Evolutionary conservation across 768 basidiomycete genomes (phyloP).

Genomic region (Termitomyces bulborhizus): DNA sequence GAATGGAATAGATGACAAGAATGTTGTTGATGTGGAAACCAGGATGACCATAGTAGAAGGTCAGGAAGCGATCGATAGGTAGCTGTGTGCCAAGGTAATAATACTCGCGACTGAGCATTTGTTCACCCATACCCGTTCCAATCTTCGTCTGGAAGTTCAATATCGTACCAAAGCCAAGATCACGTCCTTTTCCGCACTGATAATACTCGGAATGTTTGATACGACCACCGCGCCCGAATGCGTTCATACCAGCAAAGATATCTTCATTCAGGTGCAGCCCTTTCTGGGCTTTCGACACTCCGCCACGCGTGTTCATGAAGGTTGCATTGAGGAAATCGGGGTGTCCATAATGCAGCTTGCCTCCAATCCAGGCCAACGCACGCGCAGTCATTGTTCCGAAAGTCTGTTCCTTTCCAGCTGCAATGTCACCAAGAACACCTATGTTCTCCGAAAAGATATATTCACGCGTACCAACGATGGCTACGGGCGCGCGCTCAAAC

Average conservation of each 20-base stretch:
- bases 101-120: slow-evolving; percentile 99
- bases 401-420: slow-evolving; percentile 99
- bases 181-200: slow-evolving; percentile 98
- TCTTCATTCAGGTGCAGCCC: slow-evolving; percentile 98
- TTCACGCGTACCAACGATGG: slow-evolving; percentile 97
- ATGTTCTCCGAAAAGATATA: slow-evolving; percentile 99
- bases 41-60: slow-evolving; percentile 99
- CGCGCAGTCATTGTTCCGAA: slow-evolving; percentile 98
- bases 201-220: slow-evolving; percentile 99
- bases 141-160: slow-evolving; percentile 99
- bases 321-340: slow-evolving; percentile 98
- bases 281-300: slow-evolving; percentile 99
- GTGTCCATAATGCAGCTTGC: slow-evolving; percentile 98
- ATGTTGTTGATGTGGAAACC: slow-evolving; percentile 99
- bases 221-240: slow-evolving; percentile 94
- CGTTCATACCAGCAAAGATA: slow-evolving; percentile 99
- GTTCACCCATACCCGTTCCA: slow-evolving; percentile 99
- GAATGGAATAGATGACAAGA: slow-evolving; percentile 95
- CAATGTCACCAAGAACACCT: slow-evolving; percentile 97
- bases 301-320: slow-evolving; percentile 98
- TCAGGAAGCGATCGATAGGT: slow-evolving; percentile 96
- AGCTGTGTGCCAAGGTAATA: slow-evolving; percentile 98
- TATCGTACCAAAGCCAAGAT: slow-evolving; percentile 98
- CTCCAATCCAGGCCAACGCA: slow-evolving; percentile 93
- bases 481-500: slow-evolving; percentile 85